These are phyloP conservation scores for Pichia pseudocactophila DNA, from an alignment of 805 yeast genomes.

Conservation along the genomic window DNA sequence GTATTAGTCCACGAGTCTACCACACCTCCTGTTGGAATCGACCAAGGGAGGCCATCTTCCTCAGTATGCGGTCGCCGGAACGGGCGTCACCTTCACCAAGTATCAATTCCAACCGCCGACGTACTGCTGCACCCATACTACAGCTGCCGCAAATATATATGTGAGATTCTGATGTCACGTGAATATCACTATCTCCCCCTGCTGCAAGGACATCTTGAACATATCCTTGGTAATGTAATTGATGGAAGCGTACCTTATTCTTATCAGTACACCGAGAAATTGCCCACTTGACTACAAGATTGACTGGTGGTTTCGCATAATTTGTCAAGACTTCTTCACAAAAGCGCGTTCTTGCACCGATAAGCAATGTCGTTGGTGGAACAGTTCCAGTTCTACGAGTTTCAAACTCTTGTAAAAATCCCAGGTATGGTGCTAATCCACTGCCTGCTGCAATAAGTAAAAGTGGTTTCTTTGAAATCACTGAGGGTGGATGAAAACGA, in stretches of 20 bases:
- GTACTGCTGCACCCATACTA: neutral
- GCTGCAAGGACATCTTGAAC: too few relatives aligned
- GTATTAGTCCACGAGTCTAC: too few relatives aligned
- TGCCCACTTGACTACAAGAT: neutral
- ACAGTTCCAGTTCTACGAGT: constrained; percentile 12
- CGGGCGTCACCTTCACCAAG: neutral
- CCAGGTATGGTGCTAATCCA: constrained; percentile 95
- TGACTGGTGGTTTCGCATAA: neutral
- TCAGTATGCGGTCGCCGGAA: neutral
- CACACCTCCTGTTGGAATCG: neutral
- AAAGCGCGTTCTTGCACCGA: constrained; percentile 70
- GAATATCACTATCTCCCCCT: constrained; percentile 38
- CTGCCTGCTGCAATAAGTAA: constrained; percentile 94
- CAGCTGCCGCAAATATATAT: neutral
- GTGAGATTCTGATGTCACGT: constrained; percentile 55
- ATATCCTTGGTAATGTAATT: too few relatives aligned
- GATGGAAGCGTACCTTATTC: constrained; percentile 60
- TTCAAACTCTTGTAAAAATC: constrained; percentile 68
- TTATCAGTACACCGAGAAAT: constrained; percentile 31
- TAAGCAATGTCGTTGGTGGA: constrained; percentile 89
- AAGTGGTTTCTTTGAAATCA: constrained; percentile 58
- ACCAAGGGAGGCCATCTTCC: neutral
- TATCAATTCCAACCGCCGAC: neutral
- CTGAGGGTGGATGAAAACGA: constrained; percentile 80
- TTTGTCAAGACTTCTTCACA: neutral